Evolutionary conservation across 306 rosid genomes (phyloP), one percentile per base, ranked within the genome.

Genomic region (Dalbergia cultrata): DNA sequence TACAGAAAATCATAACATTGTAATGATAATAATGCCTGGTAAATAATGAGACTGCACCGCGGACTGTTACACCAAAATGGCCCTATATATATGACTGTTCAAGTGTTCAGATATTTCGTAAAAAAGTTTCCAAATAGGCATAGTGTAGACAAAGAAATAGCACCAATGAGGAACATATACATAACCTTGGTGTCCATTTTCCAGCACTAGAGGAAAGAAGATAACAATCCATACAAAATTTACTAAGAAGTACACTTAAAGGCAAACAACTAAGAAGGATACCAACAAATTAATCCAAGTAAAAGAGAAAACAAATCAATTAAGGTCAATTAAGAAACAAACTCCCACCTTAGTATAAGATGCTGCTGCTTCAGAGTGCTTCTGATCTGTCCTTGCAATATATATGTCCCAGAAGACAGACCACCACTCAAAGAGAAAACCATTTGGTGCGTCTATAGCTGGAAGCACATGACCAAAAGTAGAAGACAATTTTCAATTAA

Each of bases 361-460:
- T 65, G 85, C 62, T 41, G 97, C 97, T 75, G 88, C 76, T 78
- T 90, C 97, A 11, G 94, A 84, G 80, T 85, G 90, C 74, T 88
- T 86, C 61, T 74, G 85, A 73, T 85, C 84, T n/a, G 84, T 74
- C 86, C 87, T 86, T 26, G 92, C 81, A 64, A 90, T 89, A 59
- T 83, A 90, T 54, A 90, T 73, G 73, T 92, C 94, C 96, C 97
- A 91, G 71, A 89, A 94, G 72, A 94, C 93, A 67, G 97, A 86
- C 98, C 97, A 94, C 97, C 98, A 94, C 70, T 94, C 98, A 4
- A 86, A 85, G 81, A 94, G 97, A 89, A 92, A 94, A 64, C 94
- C 93, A 41, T 82, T 73, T 19, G 97, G 97, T 19, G 92, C 94
- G 45, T 85, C 93, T 59, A 88, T 88, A 83, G 87, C 98, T 94